Evolutionary conservation across 345 rosid genomes (phyloP).

Genomic region (Schrenkiella parvula): DNA sequence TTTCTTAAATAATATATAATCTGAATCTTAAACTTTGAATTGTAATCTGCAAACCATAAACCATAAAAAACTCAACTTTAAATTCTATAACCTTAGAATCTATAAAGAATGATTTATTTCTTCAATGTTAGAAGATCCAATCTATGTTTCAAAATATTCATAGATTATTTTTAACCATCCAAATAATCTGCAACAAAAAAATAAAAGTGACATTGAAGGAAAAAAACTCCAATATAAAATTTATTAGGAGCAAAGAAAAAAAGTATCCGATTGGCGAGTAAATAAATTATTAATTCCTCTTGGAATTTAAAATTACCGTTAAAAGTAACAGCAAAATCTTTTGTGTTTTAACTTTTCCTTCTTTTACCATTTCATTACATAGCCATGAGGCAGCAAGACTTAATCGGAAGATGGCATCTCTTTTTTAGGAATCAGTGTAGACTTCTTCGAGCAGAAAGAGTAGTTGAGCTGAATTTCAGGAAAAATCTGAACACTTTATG

Average conservation of each 20-base stretch:
- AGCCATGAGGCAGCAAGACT: slow-evolving; percentile 15
- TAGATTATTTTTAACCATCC: too few relatives aligned
- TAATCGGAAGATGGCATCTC: not conserved
- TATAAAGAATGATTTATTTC: not conserved
- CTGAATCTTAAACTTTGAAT: too few relatives aligned
- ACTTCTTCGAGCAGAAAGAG: not conserved
- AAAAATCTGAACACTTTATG: slow-evolving; percentile 25
- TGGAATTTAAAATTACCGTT: slow-evolving; percentile 17
- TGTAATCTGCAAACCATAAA: too few relatives aligned
- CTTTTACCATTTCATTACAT: slow-evolving; percentile 28
- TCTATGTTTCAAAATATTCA: not conserved
- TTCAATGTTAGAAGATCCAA: too few relatives aligned
- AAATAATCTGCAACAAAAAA: not conserved
- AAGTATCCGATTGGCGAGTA: not conserved
- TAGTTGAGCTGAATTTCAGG: slow-evolving; percentile 14
- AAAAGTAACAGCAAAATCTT: not conserved
- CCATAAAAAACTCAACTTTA: not conserved
- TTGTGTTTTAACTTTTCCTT: not conserved
- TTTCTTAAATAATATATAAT: too few relatives aligned
- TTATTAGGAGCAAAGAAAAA: not conserved
- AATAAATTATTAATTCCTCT: not conserved
- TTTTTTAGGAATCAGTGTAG: not conserved
- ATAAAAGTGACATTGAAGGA: not conserved
- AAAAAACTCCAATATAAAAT: not conserved
- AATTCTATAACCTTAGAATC: not conserved